These are phyloP conservation scores for Tolypocladium amazonense DNA, from an alignment of 2,329 filamentous ascomycete genomes.

Conservation along the genomic window DNA sequence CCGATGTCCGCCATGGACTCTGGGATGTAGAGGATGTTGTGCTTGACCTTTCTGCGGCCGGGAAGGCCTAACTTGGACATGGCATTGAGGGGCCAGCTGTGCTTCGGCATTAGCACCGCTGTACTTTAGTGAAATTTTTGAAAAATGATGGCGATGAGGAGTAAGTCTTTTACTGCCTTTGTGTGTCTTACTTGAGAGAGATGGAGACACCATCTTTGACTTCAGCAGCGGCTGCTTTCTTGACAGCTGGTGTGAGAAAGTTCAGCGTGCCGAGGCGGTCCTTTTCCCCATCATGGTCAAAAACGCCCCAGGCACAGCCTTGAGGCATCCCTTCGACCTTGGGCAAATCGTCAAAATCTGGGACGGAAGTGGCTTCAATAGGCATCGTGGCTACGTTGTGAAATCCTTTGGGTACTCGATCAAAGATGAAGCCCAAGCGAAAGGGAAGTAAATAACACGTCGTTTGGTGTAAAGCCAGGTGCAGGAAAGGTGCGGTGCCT, in stretches of 20 bases:
- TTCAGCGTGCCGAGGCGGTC: conserved; percentile 43
- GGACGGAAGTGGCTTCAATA: conserved; percentile 15
- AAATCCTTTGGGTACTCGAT: not conserved
- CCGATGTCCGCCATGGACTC: conserved; percentile 3
- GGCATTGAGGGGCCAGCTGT: conserved; percentile 32
- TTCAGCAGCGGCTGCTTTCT: conserved; percentile 12
- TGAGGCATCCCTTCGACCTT: conserved; percentile 31
- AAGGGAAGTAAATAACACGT: too few species aligned
- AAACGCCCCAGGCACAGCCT: conserved; percentile 42
- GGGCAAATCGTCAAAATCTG: conserved; percentile 32
- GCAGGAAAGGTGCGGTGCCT: not conserved
- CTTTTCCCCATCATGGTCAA: conserved; percentile 31
- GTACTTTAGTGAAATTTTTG: not conserved
- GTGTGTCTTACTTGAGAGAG: conserved; percentile 36
- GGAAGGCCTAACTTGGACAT: conserved; percentile 22
- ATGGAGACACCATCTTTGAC: conserved; percentile 32
- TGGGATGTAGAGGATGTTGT: conserved; percentile 23
- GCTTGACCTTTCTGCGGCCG: conserved; percentile 22
- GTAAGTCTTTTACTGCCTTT: not conserved
- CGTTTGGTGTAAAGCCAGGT: not conserved
- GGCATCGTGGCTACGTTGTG: not conserved
- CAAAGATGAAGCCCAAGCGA: not conserved
- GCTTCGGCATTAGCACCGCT: not conserved
- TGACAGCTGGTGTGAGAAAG: conserved; percentile 34
- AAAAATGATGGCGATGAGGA: not conserved